Evolutionary conservation across 75 land plant genomes (phyloP), one percentile per base, ranked within the genome.

Genomic region (Picea glauca): DNA sequence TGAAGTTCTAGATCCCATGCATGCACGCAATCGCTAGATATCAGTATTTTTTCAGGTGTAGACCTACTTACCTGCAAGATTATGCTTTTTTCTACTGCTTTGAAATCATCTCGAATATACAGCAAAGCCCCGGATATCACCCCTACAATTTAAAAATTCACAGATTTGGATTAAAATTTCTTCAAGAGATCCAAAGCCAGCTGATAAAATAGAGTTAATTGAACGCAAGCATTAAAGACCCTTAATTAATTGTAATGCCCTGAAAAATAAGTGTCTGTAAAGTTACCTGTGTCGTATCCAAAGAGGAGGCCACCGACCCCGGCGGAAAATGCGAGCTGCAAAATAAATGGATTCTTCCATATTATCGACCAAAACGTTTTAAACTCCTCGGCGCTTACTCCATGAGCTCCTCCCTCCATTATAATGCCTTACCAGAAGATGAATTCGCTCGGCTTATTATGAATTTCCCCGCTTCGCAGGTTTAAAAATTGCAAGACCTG

Each of bases 41-140:
- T 46, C 9, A 6, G 54, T 46, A 46, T 5, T 3, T 7, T 46
- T 46, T 46, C 54, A 46, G 54, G 1, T 8, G 9, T 46, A 7
- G n/a, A 38, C 12, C 12, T 23, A 23, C 57, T 77, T 78, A 90
- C 95, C 88, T 89, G 96, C 26, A 93, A 81, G 82, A 88, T 72
- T 35, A 86, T 84, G 32, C 88, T 88, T 67, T 66, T 76, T 20
- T 83, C 79, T 33, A 93, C 96, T 2, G 58, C 26, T 58, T 83
- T 77, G 72, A 92, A 93, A 62, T 93, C 96, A 35, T 93, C 96
- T 4, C 85, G 79, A 32, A 93, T 91, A 76, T 88, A 93, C 4
- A 93, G 86, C 23, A 88, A 84, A 11, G 95, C 95, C 13, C 95
- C 95, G n/a, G 95, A 93, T 58, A 93, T 93, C 58, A 93, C 95